phyloP scores from a whole-genome alignment of 2,329 filamentous ascomycete genomes.

The Microthyrium microscopicum region DNA sequence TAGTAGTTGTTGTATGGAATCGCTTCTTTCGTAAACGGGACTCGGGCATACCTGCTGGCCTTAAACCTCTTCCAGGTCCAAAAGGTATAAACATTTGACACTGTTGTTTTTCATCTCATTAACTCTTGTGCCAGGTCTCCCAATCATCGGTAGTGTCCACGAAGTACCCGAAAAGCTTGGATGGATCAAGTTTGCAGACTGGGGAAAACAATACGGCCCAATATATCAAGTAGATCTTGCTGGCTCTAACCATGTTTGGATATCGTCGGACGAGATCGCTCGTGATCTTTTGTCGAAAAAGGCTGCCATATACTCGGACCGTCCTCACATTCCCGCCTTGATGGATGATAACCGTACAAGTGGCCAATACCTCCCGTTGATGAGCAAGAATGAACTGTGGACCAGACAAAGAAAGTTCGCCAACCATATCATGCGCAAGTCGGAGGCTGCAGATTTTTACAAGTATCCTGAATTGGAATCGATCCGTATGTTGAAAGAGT shows the following conservation, averaged over 20 bases:
- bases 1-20: slow-evolving; percentile 5
- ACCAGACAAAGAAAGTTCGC: slow-evolving; percentile 28
- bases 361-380: slow-evolving; percentile 28
- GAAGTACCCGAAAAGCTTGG: slow-evolving; percentile 27
- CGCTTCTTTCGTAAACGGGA: slow-evolving; percentile 3
- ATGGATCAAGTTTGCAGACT: slow-evolving; percentile 29
- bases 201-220: slow-evolving; percentile 26
- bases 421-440: slow-evolving; percentile 28
- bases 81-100: slow-evolving; percentile 18
- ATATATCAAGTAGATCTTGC: slow-evolving; percentile 29
- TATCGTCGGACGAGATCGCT: slow-evolving; percentile 25
- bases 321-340: slow-evolving; percentile 28
- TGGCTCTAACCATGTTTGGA: slow-evolving; percentile 29
- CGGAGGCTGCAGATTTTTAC: slow-evolving; percentile 24
- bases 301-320: slow-evolving; percentile 28
- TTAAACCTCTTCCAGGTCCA: slow-evolving; percentile 23
- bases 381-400: slow-evolving; percentile 26
- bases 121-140: slow-evolving; percentile 18
- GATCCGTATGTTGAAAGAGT: slow-evolving; percentile 27
- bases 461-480: slow-evolving; percentile 28
- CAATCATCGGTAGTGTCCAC: slow-evolving; percentile 25
- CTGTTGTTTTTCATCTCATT: neutral
- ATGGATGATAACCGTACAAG: slow-evolving; percentile 27
- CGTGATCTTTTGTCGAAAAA: slow-evolving; percentile 27
- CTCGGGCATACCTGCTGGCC: slow-evolving; percentile 16